Evolutionary conservation across 495 filamentous ascomycete genomes (phyloP).

Genomic region (Tuber brumale): DNA sequence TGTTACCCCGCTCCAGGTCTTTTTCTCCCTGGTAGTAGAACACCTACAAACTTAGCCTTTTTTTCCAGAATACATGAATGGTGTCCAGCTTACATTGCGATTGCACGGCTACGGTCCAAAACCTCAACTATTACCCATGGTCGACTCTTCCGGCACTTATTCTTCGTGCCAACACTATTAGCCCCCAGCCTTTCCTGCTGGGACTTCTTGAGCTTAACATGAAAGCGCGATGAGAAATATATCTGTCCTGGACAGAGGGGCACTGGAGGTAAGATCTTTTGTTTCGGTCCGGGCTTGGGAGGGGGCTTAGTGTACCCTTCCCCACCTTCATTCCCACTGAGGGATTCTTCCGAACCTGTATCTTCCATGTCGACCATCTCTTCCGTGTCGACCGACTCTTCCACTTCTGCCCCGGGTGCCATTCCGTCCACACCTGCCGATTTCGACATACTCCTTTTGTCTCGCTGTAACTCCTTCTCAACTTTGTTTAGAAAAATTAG

Average conservation of each 20-base stretch:
- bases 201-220: conserved; percentile 15
- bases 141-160: conserved; percentile 30
- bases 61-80: background rate
- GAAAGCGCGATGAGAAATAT: conserved; percentile 25
- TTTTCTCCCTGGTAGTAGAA: conserved; percentile 27
- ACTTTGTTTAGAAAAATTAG: background rate
- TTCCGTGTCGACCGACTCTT: background rate
- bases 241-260: conserved; percentile 13
- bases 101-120: conserved; percentile 11
- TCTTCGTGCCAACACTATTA: conserved; percentile 19
- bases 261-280: background rate
- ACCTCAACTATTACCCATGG: conserved; percentile 26
- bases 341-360: background rate
- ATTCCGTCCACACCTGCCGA: background rate
- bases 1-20: conserved; percentile 19
- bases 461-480: background rate
- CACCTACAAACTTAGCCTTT: background rate
- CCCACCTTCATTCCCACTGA: background rate
- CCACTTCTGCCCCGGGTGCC: background rate
- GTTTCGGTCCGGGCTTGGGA: background rate
- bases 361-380: background rate
- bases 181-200: conserved; percentile 24
- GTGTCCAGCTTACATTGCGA: conserved; percentile 8
- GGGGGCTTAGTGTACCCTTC: background rate
- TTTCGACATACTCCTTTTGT: background rate